phyloP scores from a whole-genome alignment of 1,139 yeast species.

The Pichia sp. region DNA sequence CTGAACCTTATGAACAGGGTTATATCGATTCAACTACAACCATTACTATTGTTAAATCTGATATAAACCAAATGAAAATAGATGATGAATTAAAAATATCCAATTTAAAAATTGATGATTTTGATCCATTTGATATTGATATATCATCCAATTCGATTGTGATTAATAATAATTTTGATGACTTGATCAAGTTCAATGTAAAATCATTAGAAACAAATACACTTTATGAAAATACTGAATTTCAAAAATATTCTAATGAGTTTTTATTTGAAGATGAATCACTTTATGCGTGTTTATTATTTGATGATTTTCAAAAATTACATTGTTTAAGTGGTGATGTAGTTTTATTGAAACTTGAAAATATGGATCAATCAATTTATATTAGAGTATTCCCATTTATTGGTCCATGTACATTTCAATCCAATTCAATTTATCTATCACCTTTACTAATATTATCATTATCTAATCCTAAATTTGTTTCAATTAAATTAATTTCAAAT shows the following conservation, averaged over 20 bases:
- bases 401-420: slow-evolving; percentile 51
- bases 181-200: slow-evolving; percentile 5
- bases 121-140: slow-evolving; percentile 16
- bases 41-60: slow-evolving; percentile 50
- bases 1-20: slow-evolving; percentile 77
- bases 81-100: no score
- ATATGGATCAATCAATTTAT: slow-evolving; percentile 13
- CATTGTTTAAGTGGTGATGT: slow-evolving; percentile 70
- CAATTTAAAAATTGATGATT: slow-evolving; percentile 4
- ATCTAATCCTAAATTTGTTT: slow-evolving; percentile 32
- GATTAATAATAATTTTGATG: neutral
- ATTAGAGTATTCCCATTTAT: slow-evolving; percentile 53
- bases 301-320: slow-evolving; percentile 47
- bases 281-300: slow-evolving; percentile 47
- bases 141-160: slow-evolving; percentile 3
- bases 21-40: slow-evolving; percentile 38
- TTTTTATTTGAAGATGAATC: slow-evolving; percentile 30
- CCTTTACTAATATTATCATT: slow-evolving; percentile 59
- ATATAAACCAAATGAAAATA: no score
- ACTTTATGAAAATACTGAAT: slow-evolving; percentile 16
- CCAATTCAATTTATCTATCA: slow-evolving; percentile 47
- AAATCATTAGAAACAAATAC: slow-evolving; percentile 1
- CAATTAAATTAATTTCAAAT: slow-evolving; percentile 10
- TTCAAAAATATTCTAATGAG: slow-evolving; percentile 12
- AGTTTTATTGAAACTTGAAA: slow-evolving; percentile 33